These are phyloP conservation scores for Sorghum bicolor DNA, from an alignment of 176 grass and related monocot species.

Conservation along the genomic window DNA sequence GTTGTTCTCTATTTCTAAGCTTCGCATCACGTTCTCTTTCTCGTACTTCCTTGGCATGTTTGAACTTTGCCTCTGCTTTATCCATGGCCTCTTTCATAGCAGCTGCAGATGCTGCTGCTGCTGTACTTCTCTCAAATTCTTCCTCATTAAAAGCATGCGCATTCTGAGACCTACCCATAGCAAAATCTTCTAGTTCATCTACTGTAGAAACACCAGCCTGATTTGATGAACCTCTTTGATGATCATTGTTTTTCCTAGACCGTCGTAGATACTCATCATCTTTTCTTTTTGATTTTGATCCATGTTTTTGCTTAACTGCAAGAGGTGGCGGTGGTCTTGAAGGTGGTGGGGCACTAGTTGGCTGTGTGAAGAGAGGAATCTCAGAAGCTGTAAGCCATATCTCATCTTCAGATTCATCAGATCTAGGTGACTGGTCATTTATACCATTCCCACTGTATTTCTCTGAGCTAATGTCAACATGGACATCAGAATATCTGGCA, in stretches of 20 bases:
- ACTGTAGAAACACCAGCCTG: constrained; percentile 48
- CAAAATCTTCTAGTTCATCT: constrained; percentile 88
- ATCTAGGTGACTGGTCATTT: constrained; percentile 66
- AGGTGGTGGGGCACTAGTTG: constrained; percentile 87
- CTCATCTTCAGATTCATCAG: constrained; percentile 66
- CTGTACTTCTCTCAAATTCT: constrained; percentile 64
- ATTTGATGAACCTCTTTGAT: constrained; percentile 46
- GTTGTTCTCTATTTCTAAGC: constrained; percentile 50
- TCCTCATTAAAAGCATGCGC: constrained; percentile 45
- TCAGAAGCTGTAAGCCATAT: constrained; percentile 95
- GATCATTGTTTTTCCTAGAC: constrained; percentile 52
- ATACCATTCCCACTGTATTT: constrained; percentile 42
- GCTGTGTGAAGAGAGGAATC: constrained; percentile 93
- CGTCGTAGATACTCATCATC: constrained; percentile 35
- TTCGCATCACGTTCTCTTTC: constrained; percentile 79
- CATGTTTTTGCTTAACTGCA: constrained; percentile 48
- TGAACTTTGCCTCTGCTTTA: constrained; percentile 93
- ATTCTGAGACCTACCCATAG: constrained; percentile 60
- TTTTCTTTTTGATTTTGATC: constrained; percentile 44
- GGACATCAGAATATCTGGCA: constrained; percentile 50
- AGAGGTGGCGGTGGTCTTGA: constrained; percentile 79
- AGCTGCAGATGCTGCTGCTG: constrained; percentile 77
- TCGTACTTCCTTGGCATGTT: constrained; percentile 86
- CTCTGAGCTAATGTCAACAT: constrained; percentile 53
- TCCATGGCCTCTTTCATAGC: constrained; percentile 98